These are phyloP conservation scores for Trichoderma asperellum DNA, from an alignment of 2,329 filamentous ascomycete genomes.

Conservation along the genomic window DNA sequence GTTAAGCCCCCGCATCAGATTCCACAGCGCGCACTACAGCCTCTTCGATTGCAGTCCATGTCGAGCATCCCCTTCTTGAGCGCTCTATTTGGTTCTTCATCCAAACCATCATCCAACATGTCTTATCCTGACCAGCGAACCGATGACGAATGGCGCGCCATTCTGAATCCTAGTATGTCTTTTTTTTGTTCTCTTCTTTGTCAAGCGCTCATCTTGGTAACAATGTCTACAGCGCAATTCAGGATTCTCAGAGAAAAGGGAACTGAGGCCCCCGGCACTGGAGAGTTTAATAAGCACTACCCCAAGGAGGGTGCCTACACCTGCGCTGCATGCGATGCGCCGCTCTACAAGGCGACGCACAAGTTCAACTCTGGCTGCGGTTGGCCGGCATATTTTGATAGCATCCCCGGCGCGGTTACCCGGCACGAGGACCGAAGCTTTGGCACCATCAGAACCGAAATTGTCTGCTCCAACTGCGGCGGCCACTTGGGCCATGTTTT, in stretches of 20 bases:
- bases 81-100: constrained; percentile 69
- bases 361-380: constrained; percentile 97
- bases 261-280: constrained; percentile 79
- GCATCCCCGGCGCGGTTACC: constrained; percentile 85
- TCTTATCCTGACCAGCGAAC: constrained; percentile 80
- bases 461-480: constrained; percentile 92
- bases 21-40: constrained; percentile 33
- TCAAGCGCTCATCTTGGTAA: constrained; percentile 15
- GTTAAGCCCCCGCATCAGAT: constrained; percentile 38
- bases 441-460: constrained; percentile 88
- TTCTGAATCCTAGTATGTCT: constrained; percentile 63
- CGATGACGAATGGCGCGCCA: constrained; percentile 85
- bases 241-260: constrained; percentile 89
- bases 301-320: constrained; percentile 77
- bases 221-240: constrained; percentile 77
- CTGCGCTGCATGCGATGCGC: constrained; percentile 83
- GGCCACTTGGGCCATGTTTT: constrained; percentile 95
- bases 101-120: constrained; percentile 55
- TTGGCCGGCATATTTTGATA: constrained; percentile 98
- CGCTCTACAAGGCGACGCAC: constrained; percentile 88
- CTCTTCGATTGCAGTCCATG: constrained; percentile 59
- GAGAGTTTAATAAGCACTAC: constrained; percentile 86
- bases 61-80: constrained; percentile 78
- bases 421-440: constrained; percentile 75
- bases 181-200: not conserved